phyloP scores from a whole-genome alignment of 2,329 filamentous ascomycete genomes.

The Colletotrichum simmondsii region DNA sequence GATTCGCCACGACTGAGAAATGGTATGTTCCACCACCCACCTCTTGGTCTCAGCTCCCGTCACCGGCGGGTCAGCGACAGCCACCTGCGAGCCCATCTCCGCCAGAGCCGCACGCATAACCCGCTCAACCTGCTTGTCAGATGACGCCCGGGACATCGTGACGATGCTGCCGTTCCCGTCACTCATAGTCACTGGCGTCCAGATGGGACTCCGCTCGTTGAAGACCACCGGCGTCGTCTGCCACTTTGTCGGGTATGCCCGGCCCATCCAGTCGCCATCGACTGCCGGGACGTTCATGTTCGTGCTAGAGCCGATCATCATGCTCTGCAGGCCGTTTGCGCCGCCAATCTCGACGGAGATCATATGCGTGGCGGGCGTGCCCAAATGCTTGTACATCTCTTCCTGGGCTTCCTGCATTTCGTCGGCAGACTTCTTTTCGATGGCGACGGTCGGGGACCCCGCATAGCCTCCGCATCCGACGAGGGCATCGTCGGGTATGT shows the following conservation, averaged over 20 bases:
- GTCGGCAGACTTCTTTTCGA: conserved; percentile 69
- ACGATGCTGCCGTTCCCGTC: conserved; percentile 65
- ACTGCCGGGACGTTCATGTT: conserved; percentile 62
- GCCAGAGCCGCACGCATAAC: conserved; percentile 62
- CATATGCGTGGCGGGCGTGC: conserved; percentile 62
- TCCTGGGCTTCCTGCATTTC: conserved; percentile 63
- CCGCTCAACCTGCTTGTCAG: conserved; percentile 59
- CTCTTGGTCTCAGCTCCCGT: conserved; percentile 59
- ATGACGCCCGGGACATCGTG: conserved; percentile 58
- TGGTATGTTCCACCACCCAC: conserved; percentile 63
- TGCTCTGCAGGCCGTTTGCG: conserved; percentile 68
- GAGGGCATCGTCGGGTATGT: conserved; percentile 60
- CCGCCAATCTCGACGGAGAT: conserved; percentile 74
- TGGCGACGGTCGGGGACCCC: conserved; percentile 63
- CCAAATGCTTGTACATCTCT: conserved; percentile 64
- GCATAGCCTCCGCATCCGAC: conserved; percentile 68
- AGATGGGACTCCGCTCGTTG: conserved; percentile 57
- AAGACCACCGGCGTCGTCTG: conserved; percentile 66
- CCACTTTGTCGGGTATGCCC: conserved; percentile 65
- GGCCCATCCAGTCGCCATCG: conserved; percentile 67
- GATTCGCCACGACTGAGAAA: conserved; percentile 68
- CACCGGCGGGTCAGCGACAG: conserved; percentile 59
- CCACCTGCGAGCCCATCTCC: conserved; percentile 66
- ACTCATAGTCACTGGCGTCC: conserved; percentile 57
- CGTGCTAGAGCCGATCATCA: conserved; percentile 64